Evolutionary conservation across 768 basidiomycete species (phyloP).

Genomic region (Lactarius psammicola): DNA sequence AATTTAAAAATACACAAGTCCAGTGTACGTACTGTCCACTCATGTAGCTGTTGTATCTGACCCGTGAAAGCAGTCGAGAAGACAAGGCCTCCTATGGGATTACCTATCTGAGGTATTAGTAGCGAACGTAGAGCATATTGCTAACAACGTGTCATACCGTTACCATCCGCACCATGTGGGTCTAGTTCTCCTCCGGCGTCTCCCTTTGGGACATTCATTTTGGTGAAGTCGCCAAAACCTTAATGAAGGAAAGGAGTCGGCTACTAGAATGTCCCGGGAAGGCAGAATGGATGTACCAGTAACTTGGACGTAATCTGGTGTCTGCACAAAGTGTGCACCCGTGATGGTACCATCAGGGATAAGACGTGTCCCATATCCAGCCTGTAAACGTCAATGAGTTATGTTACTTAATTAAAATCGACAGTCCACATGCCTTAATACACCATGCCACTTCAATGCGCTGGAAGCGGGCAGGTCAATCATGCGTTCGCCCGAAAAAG

Average conservation of each 20-base stretch:
- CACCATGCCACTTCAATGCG: conserved; percentile 57
- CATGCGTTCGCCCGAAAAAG: conserved; percentile 20
- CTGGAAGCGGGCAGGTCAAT: conserved; percentile 43
- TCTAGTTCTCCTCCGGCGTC: conserved; percentile 68
- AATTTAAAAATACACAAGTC: neutral
- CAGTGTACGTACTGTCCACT: conserved; percentile 61
- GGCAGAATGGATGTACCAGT: conserved; percentile 13
- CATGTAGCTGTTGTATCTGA: conserved; percentile 53
- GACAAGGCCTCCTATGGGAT: conserved; percentile 66
- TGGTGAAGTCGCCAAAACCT: conserved; percentile 64
- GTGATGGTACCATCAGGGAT: conserved; percentile 72
- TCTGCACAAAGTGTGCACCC: conserved; percentile 66
- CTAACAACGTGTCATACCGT: conserved; percentile 37
- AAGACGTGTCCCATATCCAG: conserved; percentile 58
- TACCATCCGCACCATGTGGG: conserved; percentile 63
- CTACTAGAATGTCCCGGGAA: neutral
- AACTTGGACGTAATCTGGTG: conserved; percentile 64
- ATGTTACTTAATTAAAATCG: neutral
- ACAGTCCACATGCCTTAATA: conserved; percentile 36
- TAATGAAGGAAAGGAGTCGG: conserved; percentile 17
- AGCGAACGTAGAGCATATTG: neutral
- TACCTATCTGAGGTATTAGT: conserved; percentile 37
- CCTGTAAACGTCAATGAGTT: conserved; percentile 35
- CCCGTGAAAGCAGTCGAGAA: conserved; percentile 66
- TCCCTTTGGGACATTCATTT: conserved; percentile 58